Conservation (phyloP, 768 basidiomycete genomes). For the Mrakia blollopis region DNA sequence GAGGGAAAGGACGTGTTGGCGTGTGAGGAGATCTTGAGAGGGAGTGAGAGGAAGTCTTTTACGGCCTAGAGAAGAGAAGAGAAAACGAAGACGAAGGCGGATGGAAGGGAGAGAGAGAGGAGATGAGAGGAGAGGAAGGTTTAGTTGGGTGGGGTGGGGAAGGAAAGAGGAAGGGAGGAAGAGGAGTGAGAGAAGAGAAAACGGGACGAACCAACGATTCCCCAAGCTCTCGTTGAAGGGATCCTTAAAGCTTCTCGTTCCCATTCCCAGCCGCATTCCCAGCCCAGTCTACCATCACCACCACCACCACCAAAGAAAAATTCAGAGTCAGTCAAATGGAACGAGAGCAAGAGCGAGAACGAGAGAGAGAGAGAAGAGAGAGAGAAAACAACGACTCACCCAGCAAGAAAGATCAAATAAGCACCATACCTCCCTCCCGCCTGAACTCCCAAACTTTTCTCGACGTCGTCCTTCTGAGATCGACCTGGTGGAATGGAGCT, state of each 20-base stretch:
- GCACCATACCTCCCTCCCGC: constrained; percentile 65
- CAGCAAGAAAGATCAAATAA: constrained; percentile 83
- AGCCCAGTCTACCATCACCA: constrained; percentile 52
- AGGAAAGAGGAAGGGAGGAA: not conserved
- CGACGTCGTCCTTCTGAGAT: constrained; percentile 43
- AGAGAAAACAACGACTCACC: constrained; percentile 31
- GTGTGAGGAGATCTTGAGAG: constrained; percentile 41
- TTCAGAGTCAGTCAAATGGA: no score
- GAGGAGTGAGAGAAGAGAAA: not conserved
- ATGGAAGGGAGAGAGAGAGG: constrained; percentile 2
- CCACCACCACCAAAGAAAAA: no score
- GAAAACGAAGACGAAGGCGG: constrained; percentile 34
- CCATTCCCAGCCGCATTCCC: constrained; percentile 75
- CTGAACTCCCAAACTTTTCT: constrained; percentile 56
- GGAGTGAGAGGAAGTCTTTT: constrained; percentile 39
- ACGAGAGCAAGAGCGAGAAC: no score
- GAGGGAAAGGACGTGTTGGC: constrained; percentile 53
- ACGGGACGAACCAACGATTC: constrained; percentile 65
- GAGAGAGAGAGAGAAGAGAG: not conserved
- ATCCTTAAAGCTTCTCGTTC: constrained; percentile 84
- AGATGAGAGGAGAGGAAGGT: no score
- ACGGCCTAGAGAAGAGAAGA: constrained; percentile 43
- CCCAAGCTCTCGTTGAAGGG: constrained; percentile 91
- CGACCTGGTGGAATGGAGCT: constrained; percentile 35
- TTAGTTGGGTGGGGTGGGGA: not conserved